Evolutionary conservation across 2,329 filamentous ascomycete genomes (phyloP).

Genomic region (Knufia fluminis): DNA sequence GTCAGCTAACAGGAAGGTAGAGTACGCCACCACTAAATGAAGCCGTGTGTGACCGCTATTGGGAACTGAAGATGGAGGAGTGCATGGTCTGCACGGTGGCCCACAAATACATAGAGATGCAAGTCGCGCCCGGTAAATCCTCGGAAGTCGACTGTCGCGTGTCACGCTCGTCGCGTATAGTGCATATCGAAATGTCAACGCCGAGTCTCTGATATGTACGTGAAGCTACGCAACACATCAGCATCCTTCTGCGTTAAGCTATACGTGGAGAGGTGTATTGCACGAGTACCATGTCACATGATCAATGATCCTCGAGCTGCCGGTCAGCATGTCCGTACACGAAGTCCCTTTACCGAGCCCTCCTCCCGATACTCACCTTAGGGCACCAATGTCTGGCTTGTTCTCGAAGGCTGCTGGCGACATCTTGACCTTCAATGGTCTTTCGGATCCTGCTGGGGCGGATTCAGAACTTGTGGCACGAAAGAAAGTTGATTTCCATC

Average conservation of each 20-base stretch:
- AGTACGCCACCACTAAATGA: too few species aligned
- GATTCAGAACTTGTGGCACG: constrained; percentile 9
- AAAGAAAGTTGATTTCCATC: constrained; percentile 57
- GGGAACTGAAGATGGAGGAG: too few species aligned
- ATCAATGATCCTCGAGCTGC: constrained; percentile 2
- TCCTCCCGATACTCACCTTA: constrained; percentile 10
- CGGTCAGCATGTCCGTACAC: constrained; percentile 17
- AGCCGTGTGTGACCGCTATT: too few species aligned
- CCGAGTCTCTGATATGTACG: neutral
- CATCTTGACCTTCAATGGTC: constrained; percentile 13
- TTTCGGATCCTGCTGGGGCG: constrained; percentile 11
- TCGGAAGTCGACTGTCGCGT: neutral
- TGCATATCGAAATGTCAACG: neutral
- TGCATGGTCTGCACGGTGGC: too few species aligned
- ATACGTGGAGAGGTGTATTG: neutral
- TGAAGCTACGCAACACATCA: neutral
- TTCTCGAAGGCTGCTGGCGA: constrained; percentile 11
- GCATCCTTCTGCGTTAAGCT: neutral
- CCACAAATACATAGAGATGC: too few species aligned
- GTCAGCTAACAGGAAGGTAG: too few species aligned
- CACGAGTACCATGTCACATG: neutral
- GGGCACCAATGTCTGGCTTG: constrained; percentile 1
- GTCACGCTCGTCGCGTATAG: neutral
- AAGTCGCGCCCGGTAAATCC: too few species aligned
- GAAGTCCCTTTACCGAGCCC: constrained; percentile 23